Evolutionary conservation across 2,329 filamentous ascomycete species (phyloP).

Genomic region (Pyricularia grisea): DNA sequence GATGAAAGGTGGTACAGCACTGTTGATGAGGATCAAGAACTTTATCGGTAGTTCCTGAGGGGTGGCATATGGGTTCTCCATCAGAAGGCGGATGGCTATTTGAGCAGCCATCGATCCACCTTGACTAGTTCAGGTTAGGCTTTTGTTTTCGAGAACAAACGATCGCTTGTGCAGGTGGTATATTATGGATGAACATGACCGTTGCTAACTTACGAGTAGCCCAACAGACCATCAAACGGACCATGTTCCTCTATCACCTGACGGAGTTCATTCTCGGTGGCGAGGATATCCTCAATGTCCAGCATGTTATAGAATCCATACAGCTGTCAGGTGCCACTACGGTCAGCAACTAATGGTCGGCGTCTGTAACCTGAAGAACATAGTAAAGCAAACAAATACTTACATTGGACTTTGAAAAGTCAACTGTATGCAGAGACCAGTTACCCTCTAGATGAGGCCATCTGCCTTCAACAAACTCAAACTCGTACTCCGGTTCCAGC

Average conservation of each 20-base stretch:
- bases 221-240: slow-evolving; percentile 8
- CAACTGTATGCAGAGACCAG: slow-evolving; percentile 8
- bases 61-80: slow-evolving; percentile 9
- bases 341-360: too few species aligned
- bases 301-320: slow-evolving; percentile 8
- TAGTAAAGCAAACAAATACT: neutral
- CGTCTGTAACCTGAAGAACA: too few species aligned
- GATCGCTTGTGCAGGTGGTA: too few species aligned
- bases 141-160: too few species aligned
- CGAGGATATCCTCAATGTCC: slow-evolving; percentile 8
- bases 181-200: too few species aligned
- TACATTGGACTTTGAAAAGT: slow-evolving; percentile 9
- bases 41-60: slow-evolving; percentile 9
- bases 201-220: neutral
- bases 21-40: slow-evolving; percentile 8
- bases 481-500: slow-evolving; percentile 8
- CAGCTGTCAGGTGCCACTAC: neutral
- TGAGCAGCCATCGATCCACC: slow-evolving; percentile 9
- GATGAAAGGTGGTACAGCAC: slow-evolving; percentile 7
- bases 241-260: slow-evolving; percentile 9
- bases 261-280: slow-evolving; percentile 9
- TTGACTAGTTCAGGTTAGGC: slow-evolving; percentile 3
- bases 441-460: slow-evolving; percentile 9
- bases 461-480: slow-evolving; percentile 9
- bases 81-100: slow-evolving; percentile 7